Evolutionary conservation across 176 grass and related monocot species (phyloP).

Genomic region (Aegilops speltoides): DNA sequence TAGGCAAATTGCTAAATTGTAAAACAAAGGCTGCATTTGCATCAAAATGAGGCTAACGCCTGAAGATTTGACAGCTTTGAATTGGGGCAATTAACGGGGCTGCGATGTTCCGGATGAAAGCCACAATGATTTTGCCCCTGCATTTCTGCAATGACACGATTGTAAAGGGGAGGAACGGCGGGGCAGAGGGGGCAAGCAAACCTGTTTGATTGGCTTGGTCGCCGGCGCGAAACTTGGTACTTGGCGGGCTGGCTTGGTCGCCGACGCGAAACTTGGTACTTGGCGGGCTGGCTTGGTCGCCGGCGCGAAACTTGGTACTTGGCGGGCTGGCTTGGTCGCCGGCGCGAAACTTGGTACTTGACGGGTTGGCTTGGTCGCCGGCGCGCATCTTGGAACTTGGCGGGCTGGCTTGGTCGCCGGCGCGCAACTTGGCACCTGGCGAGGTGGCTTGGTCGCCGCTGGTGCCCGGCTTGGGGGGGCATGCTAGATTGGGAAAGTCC

Average conservation of each 20-base stretch:
- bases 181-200: background rate
- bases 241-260: no score
- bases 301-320: no score
- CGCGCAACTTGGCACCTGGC: background rate
- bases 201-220: slow-evolving; percentile 20
- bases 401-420: background rate
- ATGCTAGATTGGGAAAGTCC: background rate
- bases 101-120: background rate
- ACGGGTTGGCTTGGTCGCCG: background rate
- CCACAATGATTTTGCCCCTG: background rate
- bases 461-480: no score
- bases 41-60: background rate
- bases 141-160: background rate
- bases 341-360: background rate
- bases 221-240: slow-evolving; percentile 11
- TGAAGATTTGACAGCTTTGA: background rate
- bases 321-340: no score
- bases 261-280: no score
- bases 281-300: no score
- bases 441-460: background rate
- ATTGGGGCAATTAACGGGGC: background rate
- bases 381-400: background rate
- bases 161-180: background rate
- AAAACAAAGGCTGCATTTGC: background rate
- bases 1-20: background rate